Evolutionary conservation across 139 green algal genomes (phyloP).

Genomic region (Diplosphaera chodatii): DNA sequence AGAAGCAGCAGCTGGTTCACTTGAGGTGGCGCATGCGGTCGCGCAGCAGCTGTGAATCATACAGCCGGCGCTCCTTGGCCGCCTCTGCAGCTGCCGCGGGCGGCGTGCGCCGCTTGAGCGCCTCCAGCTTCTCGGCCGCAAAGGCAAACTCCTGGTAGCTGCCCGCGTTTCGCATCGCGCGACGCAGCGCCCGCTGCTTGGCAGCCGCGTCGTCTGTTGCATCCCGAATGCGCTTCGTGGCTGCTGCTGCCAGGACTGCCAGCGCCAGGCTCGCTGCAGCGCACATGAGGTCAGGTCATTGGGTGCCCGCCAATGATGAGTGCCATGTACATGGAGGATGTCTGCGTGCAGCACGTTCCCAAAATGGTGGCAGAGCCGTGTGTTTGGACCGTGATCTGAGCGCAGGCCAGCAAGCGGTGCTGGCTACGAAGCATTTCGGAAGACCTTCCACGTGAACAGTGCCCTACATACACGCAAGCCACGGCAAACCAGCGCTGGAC

Average conservation of each 20-base stretch:
- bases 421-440: too few relatives aligned
- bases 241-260: background rate
- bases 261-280: conserved; percentile 3
- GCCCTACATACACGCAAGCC: too few relatives aligned
- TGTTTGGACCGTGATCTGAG: too few relatives aligned
- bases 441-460: too few relatives aligned
- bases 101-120: conserved; percentile 32
- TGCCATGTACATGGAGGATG: too few relatives aligned
- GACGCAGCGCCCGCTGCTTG: conserved; percentile 1
- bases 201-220: background rate
- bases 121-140: conserved; percentile 49
- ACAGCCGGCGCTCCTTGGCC: conserved; percentile 46
- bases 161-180: conserved; percentile 10
- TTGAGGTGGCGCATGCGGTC: conserved; percentile 49
- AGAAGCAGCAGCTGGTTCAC: too few relatives aligned
- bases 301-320: background rate
- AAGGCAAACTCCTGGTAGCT: conserved; percentile 62
- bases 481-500: too few relatives aligned
- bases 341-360: too few relatives aligned
- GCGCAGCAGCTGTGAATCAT: conserved; percentile 80
- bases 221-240: background rate
- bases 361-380: too few relatives aligned
- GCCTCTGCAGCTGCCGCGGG: conserved; percentile 11
- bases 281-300: background rate
- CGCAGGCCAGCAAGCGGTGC: too few relatives aligned